Evolutionary conservation across 2,329 filamentous ascomycete genomes (phyloP).

Genomic region (Cadophora sp.): DNA sequence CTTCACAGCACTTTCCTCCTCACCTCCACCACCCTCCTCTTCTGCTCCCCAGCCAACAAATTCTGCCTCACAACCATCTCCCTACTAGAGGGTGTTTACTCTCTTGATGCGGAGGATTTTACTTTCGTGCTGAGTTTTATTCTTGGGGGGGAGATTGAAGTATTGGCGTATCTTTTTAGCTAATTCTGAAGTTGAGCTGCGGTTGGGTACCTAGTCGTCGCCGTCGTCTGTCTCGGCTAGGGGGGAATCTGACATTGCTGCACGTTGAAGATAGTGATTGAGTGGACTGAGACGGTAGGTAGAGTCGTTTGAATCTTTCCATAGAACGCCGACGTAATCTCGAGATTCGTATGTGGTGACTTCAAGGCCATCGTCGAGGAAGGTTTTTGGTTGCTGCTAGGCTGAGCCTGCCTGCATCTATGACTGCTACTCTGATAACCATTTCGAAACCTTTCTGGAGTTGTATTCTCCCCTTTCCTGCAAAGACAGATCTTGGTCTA

Average conservation of each 20-base stretch:
- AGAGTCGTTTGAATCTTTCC: constrained; percentile 21
- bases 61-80: constrained; percentile 13
- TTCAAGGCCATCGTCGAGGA: constrained; percentile 13
- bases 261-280: constrained; percentile 18
- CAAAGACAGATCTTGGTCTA: too few species aligned
- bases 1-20: not conserved
- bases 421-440: constrained; percentile 13
- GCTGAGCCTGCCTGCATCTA: constrained; percentile 8
- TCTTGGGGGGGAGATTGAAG: not conserved
- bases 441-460: not conserved
- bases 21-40: not conserved
- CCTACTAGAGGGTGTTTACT: not conserved
- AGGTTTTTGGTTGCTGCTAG: constrained; percentile 15
- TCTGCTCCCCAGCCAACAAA: not conserved
- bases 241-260: constrained; percentile 13
- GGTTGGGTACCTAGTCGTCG: too few species aligned
- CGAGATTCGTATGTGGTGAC: constrained; percentile 23
- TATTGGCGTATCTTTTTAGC: constrained; percentile 3
- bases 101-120: constrained; percentile 9
- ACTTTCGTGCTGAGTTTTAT: constrained; percentile 13
- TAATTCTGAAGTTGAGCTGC: constrained; percentile 8
- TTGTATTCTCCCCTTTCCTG: too few species aligned
- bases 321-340: constrained; percentile 13
- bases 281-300: constrained; percentile 17
- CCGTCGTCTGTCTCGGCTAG: constrained; percentile 17